Evolutionary conservation across 2,329 filamentous ascomycete genomes (phyloP).

Genomic region (Lachnellula hyalina): DNA sequence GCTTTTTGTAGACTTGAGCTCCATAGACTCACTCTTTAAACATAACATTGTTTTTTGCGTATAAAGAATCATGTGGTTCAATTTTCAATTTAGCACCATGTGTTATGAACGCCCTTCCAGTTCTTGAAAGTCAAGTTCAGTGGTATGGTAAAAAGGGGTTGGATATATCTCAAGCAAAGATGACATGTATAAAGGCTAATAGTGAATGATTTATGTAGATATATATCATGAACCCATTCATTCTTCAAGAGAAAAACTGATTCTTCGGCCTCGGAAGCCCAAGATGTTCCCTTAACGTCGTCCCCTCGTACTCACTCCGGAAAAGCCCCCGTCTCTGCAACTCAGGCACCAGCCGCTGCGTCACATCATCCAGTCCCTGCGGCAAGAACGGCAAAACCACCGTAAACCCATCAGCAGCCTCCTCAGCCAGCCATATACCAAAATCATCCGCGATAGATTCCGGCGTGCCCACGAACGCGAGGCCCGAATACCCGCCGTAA

Average conservation of each 20-base stretch:
- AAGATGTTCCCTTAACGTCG: conserved; percentile 49
- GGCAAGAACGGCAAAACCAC: conserved; percentile 46
- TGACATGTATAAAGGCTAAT: too few species aligned
- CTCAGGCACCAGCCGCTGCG: conserved; percentile 43
- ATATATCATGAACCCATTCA: too few species aligned
- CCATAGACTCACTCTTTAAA: too few species aligned
- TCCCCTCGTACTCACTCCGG: conserved; percentile 46
- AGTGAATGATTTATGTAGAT: too few species aligned
- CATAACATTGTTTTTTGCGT: too few species aligned
- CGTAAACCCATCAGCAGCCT: conserved; percentile 47
- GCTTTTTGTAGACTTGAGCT: too few species aligned
- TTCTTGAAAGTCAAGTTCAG: too few species aligned
- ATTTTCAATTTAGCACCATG: too few species aligned
- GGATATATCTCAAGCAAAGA: too few species aligned
- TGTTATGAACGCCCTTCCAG: too few species aligned
- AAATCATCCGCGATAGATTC: conserved; percentile 46
- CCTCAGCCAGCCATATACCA: conserved; percentile 41
- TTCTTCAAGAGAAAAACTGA: conserved; percentile 7
- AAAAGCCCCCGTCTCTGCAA: conserved; percentile 47
- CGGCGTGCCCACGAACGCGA: conserved; percentile 47
- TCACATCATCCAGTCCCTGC: conserved; percentile 45
- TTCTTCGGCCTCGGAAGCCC: conserved; percentile 42
- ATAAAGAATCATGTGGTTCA: too few species aligned
- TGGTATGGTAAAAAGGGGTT: too few species aligned
- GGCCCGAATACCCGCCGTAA: conserved; percentile 44